phyloP scores from a whole-genome alignment of 345 rosid species.

The Leavenworthia alabamica region DNA sequence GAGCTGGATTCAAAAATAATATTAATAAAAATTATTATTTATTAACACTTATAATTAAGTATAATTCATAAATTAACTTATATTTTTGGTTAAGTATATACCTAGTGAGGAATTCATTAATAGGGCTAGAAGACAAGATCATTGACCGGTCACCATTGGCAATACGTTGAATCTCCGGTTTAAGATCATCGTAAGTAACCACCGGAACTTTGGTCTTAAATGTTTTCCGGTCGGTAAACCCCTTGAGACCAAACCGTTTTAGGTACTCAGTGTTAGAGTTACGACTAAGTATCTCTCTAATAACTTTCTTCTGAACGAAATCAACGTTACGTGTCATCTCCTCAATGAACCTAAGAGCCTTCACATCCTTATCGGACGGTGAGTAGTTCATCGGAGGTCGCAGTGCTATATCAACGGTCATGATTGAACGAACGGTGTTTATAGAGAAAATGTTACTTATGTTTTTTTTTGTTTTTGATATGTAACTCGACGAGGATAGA shows the following conservation, averaged over 20 bases:
- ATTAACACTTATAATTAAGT: neutral
- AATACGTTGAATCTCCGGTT: conserved; percentile 64
- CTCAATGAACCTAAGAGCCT: conserved; percentile 57
- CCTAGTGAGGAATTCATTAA: conserved; percentile 76
- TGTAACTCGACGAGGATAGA: neutral
- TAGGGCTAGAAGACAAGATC: conserved; percentile 56
- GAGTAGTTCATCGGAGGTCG: conserved; percentile 34
- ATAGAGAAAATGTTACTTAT: too few relatives aligned
- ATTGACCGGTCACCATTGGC: conserved; percentile 66
- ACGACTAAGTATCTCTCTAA: conserved; percentile 45
- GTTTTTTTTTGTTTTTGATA: too few relatives aligned
- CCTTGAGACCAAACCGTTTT: conserved; percentile 40
- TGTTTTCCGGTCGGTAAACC: conserved; percentile 43
- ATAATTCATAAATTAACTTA: neutral
- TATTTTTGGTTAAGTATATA: neutral
- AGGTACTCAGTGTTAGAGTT: conserved; percentile 62
- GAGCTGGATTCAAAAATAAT: conserved; percentile 40
- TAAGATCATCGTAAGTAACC: conserved; percentile 60
- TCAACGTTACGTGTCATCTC: conserved; percentile 49
- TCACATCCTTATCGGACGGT: conserved; percentile 45
- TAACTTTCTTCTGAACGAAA: conserved; percentile 45
- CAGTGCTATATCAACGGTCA: conserved; percentile 50
- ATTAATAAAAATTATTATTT: neutral
- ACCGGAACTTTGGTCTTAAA: conserved; percentile 53
- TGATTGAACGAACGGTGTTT: too few relatives aligned